These are phyloP conservation scores for Auriculariales sp. DNA, from an alignment of 768 basidiomycete genomes.

Conservation along the genomic window DNA sequence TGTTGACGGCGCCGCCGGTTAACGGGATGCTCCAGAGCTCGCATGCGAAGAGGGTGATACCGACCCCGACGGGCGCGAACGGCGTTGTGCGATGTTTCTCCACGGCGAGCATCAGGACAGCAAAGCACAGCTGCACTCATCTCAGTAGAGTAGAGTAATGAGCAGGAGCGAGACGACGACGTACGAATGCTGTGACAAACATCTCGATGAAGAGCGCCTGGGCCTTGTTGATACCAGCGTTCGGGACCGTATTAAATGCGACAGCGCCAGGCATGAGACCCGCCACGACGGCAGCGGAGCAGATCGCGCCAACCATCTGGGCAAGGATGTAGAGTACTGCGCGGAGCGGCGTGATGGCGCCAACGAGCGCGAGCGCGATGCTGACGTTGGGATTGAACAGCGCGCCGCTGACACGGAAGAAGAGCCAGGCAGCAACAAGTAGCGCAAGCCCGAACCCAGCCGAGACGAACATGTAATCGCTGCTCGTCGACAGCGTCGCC, in stretches of 20 bases:
- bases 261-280: slow-evolving; percentile 41
- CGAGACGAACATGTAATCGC: neutral
- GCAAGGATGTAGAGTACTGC: slow-evolving; percentile 47
- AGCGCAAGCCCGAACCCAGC: slow-evolving; percentile 32
- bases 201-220: slow-evolving; percentile 61
- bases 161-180: slow-evolving; percentile 12
- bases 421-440: slow-evolving; percentile 50
- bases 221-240: slow-evolving; percentile 29
- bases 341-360: slow-evolving; percentile 37
- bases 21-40: slow-evolving; percentile 27
- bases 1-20: slow-evolving; percentile 55
- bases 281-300: slow-evolving; percentile 38
- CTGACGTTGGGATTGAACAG: slow-evolving; percentile 54
- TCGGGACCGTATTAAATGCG: slow-evolving; percentile 31
- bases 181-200: slow-evolving; percentile 45
- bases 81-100: slow-evolving; percentile 10
- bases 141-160: neutral
- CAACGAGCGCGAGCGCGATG: slow-evolving; percentile 41
- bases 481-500: neutral
- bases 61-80: slow-evolving; percentile 48
- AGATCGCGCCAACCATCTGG: slow-evolving; percentile 45
- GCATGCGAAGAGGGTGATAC: slow-evolving; percentile 46
- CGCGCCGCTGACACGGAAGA: slow-evolving; percentile 49
- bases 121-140: slow-evolving; percentile 3
- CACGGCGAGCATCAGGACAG: slow-evolving; percentile 10